These are phyloP conservation scores for Fusarium continuum DNA, from an alignment of 2,329 filamentous ascomycete species.

Conservation along the genomic window DNA sequence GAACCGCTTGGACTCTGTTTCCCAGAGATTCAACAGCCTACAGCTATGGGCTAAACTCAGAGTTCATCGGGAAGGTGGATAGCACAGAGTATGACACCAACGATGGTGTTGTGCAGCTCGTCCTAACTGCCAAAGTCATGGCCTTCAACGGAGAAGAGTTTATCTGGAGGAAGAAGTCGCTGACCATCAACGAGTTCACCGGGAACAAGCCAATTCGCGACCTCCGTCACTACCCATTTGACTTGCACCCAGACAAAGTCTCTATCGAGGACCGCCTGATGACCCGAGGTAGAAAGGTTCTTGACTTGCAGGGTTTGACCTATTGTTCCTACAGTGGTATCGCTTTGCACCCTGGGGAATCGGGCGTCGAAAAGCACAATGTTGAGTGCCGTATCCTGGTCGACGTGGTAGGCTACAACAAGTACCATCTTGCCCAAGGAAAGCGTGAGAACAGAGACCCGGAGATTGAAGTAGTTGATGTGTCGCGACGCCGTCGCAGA, in stretches of 20 bases:
- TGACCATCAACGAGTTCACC: constrained; percentile 47
- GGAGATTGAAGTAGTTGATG: constrained; percentile 38
- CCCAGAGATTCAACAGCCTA: constrained; percentile 52
- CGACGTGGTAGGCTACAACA: constrained; percentile 55
- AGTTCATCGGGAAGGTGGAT: constrained; percentile 53
- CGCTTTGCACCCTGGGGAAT: constrained; percentile 43
- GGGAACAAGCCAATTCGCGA: constrained; percentile 55
- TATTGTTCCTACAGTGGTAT: constrained; percentile 56
- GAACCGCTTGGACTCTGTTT: constrained; percentile 57
- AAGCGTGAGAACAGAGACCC: constrained; percentile 49
- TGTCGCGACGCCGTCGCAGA: not conserved
- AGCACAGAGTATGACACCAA: constrained; percentile 45
- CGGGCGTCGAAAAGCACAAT: constrained; percentile 45
- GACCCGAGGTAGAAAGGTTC: constrained; percentile 50
- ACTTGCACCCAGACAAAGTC: constrained; percentile 46
- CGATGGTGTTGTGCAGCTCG: constrained; percentile 23
- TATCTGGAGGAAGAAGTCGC: constrained; percentile 49
- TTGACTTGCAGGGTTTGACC: constrained; percentile 54
- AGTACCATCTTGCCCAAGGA: constrained; percentile 50
- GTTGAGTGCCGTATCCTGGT: constrained; percentile 54
- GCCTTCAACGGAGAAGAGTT: constrained; percentile 54
- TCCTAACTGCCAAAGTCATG: constrained; percentile 48
- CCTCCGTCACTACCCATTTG: constrained; percentile 51
- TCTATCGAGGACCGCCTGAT: constrained; percentile 44
- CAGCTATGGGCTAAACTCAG: constrained; percentile 51